phyloP scores from a whole-genome alignment of 306 rosid species.

The Quercus berberidifolia region DNA sequence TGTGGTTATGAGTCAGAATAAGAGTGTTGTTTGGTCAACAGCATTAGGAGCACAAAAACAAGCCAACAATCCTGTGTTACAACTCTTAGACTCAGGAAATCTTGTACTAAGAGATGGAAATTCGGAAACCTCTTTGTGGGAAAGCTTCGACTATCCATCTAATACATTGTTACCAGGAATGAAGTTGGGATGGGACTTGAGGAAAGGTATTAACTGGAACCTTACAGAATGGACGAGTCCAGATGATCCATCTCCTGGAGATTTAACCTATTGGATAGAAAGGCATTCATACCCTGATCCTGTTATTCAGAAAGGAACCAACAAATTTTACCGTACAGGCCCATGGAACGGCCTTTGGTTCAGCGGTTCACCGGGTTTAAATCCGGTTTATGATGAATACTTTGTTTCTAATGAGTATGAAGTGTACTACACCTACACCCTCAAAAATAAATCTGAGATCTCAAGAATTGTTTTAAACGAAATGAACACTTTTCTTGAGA shows the following conservation, averaged over 20 bases:
- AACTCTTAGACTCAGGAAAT: slow-evolving; percentile 52
- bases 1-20: slow-evolving; percentile 16
- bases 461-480: slow-evolving; percentile 47
- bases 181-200: slow-evolving; percentile 57
- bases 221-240: slow-evolving; percentile 38
- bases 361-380: slow-evolving; percentile 35
- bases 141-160: slow-evolving; percentile 62
- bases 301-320: slow-evolving; percentile 30
- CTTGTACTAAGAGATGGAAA: slow-evolving; percentile 37
- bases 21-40: slow-evolving; percentile 35
- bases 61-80: slow-evolving; percentile 17
- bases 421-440: slow-evolving; percentile 35
- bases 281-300: slow-evolving; percentile 30
- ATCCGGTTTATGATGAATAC: slow-evolving; percentile 21
- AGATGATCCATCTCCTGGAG: slow-evolving; percentile 53
- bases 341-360: slow-evolving; percentile 44
- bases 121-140: slow-evolving; percentile 38
- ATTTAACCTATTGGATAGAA: slow-evolving; percentile 30
- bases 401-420: slow-evolving; percentile 37
- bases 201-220: slow-evolving; percentile 26
- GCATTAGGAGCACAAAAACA: not conserved
- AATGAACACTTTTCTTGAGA: slow-evolving; percentile 5
- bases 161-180: slow-evolving; percentile 51
- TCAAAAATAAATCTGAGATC: slow-evolving; percentile 25
- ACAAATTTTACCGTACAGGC: slow-evolving; percentile 30